Percentiles rank a stretch among this genome's conserved stretches.
phyloP scores from a whole-genome alignment of 345 rosid genomes.

The Arabis hirsuta region DNA sequence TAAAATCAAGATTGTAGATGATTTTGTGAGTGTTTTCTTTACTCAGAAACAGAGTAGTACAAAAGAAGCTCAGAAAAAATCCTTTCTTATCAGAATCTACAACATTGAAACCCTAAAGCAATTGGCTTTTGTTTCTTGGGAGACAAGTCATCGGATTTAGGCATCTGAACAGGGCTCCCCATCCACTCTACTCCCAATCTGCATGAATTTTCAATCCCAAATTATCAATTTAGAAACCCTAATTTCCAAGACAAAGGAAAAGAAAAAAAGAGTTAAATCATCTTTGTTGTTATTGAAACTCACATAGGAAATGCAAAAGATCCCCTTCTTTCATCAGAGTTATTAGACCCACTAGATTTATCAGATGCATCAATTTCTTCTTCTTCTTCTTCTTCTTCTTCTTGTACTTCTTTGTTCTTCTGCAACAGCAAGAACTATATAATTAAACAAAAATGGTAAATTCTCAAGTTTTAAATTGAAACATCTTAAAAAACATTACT shows the following conservation, averaged over 20 bases:
- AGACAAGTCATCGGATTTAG: slow-evolving; percentile 55
- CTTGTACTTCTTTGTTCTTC: slow-evolving; percentile 46
- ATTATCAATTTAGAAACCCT: neutral
- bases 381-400: slow-evolving; percentile 41
- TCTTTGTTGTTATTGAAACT: slow-evolving; percentile 33
- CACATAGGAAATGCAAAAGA: slow-evolving; percentile 83
- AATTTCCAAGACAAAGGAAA: neutral
- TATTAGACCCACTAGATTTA: slow-evolving; percentile 55
- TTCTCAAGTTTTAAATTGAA: slow-evolving; percentile 14
- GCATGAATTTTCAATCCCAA: slow-evolving; percentile 35
- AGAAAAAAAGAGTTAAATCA: neutral
- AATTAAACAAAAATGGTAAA: neutral
- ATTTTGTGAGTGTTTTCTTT: slow-evolving; percentile 3
- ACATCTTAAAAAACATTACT: slow-evolving; percentile 22
- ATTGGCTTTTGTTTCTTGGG: slow-evolving; percentile 52
- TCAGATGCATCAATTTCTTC: slow-evolving; percentile 33
- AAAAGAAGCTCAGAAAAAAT: slow-evolving; percentile 22
- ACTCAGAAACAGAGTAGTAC: slow-evolving; percentile 19
- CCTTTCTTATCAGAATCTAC: slow-evolving; percentile 44
- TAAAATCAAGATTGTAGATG: neutral
- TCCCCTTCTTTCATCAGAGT: slow-evolving; percentile 59
- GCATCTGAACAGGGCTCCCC: slow-evolving; percentile 83
- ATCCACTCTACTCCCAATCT: slow-evolving; percentile 70
- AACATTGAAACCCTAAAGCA: slow-evolving; percentile 60
- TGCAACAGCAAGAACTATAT: neutral